phyloP scores from a whole-genome alignment of 2,329 filamentous ascomycete species.

The Colletotrichum ledebouriae region DNA sequence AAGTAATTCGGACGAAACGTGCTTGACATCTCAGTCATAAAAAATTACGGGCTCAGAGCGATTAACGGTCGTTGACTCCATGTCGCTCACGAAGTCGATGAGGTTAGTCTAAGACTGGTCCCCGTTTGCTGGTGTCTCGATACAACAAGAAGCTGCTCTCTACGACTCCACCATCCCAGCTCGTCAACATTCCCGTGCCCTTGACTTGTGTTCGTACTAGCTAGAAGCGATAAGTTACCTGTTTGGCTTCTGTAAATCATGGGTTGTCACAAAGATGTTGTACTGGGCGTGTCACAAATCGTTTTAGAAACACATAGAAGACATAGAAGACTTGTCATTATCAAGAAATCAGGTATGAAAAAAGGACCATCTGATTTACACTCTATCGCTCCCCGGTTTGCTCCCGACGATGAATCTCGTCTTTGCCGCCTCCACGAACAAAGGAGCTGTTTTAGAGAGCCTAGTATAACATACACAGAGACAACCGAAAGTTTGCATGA shows the following conservation, averaged over 20 bases:
- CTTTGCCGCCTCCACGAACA: slow-evolving; percentile 56
- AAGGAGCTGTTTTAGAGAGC: slow-evolving; percentile 57
- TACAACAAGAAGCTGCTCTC: not conserved
- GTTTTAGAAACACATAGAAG: not conserved
- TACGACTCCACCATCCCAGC: not conserved
- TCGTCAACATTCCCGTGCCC: not conserved
- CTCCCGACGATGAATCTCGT: slow-evolving; percentile 44
- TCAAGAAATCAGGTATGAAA: slow-evolving; percentile 53
- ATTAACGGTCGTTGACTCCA: not conserved
- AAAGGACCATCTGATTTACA: slow-evolving; percentile 65
- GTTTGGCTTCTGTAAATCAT: not conserved
- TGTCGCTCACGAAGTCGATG: slow-evolving; percentile 6
- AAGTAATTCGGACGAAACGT: slow-evolving; percentile 1
- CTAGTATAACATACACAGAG: slow-evolving; percentile 49
- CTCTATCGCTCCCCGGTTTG: slow-evolving; percentile 54
- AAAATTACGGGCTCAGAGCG: no score
- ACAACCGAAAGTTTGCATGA: slow-evolving; percentile 44
- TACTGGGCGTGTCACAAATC: not conserved
- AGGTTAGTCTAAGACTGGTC: not conserved
- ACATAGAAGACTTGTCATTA: slow-evolving; percentile 41
- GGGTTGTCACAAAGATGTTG: not conserved
- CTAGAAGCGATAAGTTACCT: no score
- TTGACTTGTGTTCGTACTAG: not conserved
- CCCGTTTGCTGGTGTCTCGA: slow-evolving; percentile 1
- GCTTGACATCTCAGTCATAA: no score